Percentiles rank a stretch among this genome's conserved stretches.
Evolutionary conservation across 495 filamentous ascomycete genomes (phyloP).

Genomic region (Hypoxylon perforatum): DNA sequence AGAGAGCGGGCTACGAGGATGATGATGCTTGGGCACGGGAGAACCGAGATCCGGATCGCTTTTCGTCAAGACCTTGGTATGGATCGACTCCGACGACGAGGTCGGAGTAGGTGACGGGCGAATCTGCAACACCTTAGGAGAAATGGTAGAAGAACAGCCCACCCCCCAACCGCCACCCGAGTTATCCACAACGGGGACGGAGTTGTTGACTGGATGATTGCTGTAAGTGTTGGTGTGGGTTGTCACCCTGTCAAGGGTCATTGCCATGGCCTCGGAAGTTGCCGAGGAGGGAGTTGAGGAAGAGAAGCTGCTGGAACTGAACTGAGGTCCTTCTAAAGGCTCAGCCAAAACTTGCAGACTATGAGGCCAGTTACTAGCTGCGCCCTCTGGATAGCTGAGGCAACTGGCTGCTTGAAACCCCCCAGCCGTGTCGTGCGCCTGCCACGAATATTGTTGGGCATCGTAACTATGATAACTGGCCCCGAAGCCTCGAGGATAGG

Average conservation of each 20-base stretch:
- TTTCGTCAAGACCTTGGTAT: conserved; percentile 35
- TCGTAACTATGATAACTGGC: conserved; percentile 34
- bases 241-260: conserved; percentile 35
- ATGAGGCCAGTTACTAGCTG: conserved; percentile 8
- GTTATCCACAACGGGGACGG: conserved; percentile 10
- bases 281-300: conserved; percentile 38
- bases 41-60: conserved; percentile 31
- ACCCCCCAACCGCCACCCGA: conserved; percentile 28
- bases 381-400: conserved; percentile 32
- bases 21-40: conserved; percentile 28
- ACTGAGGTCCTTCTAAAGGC: conserved; percentile 28
- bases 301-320: conserved; percentile 42
- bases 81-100: conserved; percentile 50
- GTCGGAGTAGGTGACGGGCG: conserved; percentile 46
- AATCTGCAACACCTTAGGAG: conserved; percentile 52
- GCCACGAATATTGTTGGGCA: conserved; percentile 23
- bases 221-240: conserved; percentile 11
- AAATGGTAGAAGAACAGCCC: conserved; percentile 45
- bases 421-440: conserved; percentile 20
- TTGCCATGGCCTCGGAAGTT: conserved; percentile 40
- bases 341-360: conserved; percentile 38
- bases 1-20: conserved; percentile 19
- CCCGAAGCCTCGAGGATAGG: conserved; percentile 28
- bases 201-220: conserved; percentile 1
- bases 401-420: conserved; percentile 4